Evolutionary conservation across 208 protist species (phyloP).

Genomic region (Lotmaria passim): DNA sequence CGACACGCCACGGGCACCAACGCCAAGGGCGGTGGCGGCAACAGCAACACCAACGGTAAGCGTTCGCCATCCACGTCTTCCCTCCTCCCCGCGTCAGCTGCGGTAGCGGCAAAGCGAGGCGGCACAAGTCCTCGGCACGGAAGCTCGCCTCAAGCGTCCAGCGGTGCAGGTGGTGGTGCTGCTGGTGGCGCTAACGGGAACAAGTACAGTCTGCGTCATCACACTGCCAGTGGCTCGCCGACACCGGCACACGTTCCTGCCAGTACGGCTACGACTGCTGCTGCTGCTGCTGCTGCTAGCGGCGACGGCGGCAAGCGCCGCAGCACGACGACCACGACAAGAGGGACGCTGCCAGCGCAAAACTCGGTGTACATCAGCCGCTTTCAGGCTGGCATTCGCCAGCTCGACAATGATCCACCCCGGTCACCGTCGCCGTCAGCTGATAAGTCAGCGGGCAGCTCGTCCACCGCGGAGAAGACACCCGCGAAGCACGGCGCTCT

Average conservation of each 20-base stretch:
- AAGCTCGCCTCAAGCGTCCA: constrained; percentile 1
- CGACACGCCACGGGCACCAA: not conserved
- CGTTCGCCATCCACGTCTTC: not conserved
- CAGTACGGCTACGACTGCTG: not conserved
- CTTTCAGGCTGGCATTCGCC: constrained; percentile 30
- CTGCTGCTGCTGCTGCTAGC: not conserved
- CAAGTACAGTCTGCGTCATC: constrained; percentile 21
- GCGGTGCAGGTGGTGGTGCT: not conserved
- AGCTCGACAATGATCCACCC: constrained; percentile 4
- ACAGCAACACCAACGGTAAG: not conserved
- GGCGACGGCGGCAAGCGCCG: not conserved
- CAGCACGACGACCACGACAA: not conserved
- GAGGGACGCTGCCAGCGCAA: not conserved
- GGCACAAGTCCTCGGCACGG: not conserved
- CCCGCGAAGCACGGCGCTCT: not conserved
- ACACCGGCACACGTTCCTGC: no score
- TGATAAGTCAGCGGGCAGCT: not conserved
- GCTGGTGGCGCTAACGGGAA: not conserved
- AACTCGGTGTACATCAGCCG: constrained; percentile 21
- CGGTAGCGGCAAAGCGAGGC: not conserved
- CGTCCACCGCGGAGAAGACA: not conserved
- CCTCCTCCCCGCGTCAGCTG: not conserved
- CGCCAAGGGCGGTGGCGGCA: not conserved
- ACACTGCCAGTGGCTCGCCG: not conserved
- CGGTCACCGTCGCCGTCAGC: not conserved